Conservation (phyloP, 108 stramenopile genomes). For the Epithemia pelagica region DNA sequence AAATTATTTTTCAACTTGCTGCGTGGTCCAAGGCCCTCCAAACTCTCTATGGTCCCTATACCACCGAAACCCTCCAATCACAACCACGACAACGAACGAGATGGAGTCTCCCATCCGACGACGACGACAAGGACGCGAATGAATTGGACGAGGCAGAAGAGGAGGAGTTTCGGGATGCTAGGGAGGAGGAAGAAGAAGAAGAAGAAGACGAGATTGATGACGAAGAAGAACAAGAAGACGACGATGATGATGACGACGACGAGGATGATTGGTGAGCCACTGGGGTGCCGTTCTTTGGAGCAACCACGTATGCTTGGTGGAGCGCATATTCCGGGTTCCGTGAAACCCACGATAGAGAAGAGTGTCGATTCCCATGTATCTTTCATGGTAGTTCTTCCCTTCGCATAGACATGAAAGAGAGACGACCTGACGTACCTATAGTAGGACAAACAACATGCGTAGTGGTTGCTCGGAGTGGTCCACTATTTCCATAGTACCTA, state of each 20-base stretch:
- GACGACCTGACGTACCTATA: too few relatives aligned
- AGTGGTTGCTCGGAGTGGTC: too few relatives aligned
- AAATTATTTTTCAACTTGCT: conserved; percentile 53
- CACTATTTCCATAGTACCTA: too few relatives aligned
- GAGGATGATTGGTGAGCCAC: background rate
- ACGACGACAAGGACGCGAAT: background rate
- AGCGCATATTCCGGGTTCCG: too few relatives aligned
- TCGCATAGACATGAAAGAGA: too few relatives aligned
- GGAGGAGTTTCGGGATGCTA: background rate
- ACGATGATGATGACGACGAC: background rate
- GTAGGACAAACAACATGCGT: too few relatives aligned
- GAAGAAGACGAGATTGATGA: background rate
- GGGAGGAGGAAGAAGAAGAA: background rate
- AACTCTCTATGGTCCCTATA: background rate
- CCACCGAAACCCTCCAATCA: background rate
- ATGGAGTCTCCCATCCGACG: too few relatives aligned
- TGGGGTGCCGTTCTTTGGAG: too few relatives aligned
- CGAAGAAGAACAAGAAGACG: background rate
- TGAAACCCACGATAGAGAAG: too few relatives aligned
- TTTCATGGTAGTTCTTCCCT: too few relatives aligned
- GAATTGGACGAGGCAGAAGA: background rate
- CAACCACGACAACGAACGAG: background rate
- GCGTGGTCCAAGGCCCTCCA: background rate
- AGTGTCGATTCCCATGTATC: too few relatives aligned
- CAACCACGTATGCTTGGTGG: too few relatives aligned